Evolutionary conservation across 805 yeast genomes (phyloP), one percentile per base, ranked within the genome.

Genomic region (Sugiyamaella marilandica): DNA sequence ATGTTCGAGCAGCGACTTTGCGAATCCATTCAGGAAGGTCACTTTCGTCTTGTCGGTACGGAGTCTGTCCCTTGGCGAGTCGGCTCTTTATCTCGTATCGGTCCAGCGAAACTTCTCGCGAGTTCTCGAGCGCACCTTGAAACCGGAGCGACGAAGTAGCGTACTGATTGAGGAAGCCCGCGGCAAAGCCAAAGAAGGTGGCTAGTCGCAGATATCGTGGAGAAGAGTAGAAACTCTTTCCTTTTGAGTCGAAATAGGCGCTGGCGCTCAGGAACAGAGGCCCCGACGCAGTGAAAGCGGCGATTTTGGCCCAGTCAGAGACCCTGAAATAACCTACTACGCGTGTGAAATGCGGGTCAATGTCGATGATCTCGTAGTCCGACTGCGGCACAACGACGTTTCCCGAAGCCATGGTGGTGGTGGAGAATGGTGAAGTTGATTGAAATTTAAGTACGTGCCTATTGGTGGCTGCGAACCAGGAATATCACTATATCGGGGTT

Each of bases 81-180:
- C 82, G 75, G 58, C 75, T 73, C 68, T 87, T 86, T 57, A 83
- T 77, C 68, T 87, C 90, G 65, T 74, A 83, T 66, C 95, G 76
- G 68, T 88, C 95, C 70, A 76, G 81, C 52, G 65, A 65, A 50
- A 85, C 88, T 70, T 87, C 96, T 57, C 82, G 72, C 33, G 73
- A 61, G 70, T 87, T 87, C 70, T 88, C 96, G 21, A 77, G 59
- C 74, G 81, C 79, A 26, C 96, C 96, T 77, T 84, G 81, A 70
- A 87, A 87, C 65, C 96, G 78, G 66, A 78, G 76, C 24, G 84
- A 73, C 10, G 91, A 82, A 55, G 80, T 60, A 46, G 78, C 78
- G 70, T 87, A 88, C 36, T 90, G 85, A 49, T 81, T 70, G 56
- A 82, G 69, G 67, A 88, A 87, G 1, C 96, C 96, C 50, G 90